Evolutionary conservation across 352 stramenopile genomes (phyloP), one percentile per base, ranked within the genome.

Genomic region (Globisporangium okanoganense): DNA sequence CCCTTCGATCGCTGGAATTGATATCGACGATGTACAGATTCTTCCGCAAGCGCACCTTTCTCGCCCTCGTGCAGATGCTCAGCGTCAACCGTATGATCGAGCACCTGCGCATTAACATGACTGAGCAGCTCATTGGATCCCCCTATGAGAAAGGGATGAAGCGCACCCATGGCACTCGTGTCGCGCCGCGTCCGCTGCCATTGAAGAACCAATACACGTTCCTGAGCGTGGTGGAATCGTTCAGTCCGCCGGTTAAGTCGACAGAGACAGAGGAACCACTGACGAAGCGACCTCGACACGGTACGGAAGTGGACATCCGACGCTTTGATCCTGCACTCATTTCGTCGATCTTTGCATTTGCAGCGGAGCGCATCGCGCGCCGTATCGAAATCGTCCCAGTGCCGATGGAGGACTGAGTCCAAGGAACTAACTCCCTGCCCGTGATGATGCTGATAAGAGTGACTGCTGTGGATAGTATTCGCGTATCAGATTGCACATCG

Each of bases 301-400:
- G 2, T 5, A 22, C 45, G 5, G 24, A 33, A 51, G 33, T 40
- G 2, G 29, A 56, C 16, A 20, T 56, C 31, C 7, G 50, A 40
- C 13, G 31, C 5, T 35, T 58, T 6, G 53, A 50, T 10, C 4
- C 0, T 1, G 18, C 16, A 16, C 8, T 59, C 1, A 14, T 51
- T 25, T 35, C 16, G 25, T 14, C 10, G 3, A 48, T 59, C 35
- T 59, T 59, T 25, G 53, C 16, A 38, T 51, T 59, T 24, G 53
- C 38, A 25, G 38, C 16, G 9, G 1, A 59, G 45, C 3, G 38
- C 18, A 18, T 18, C 5, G 38, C 6, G 38, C 38, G 38, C 38
- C 16, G 14, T n/a, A 44, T 44, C 38, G 38, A 44, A 14, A 44
- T 44, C 16, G 5, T 44, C 20, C 16, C 38, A 44, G 13, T 20